Percentiles rank a stretch among this genome's conserved stretches.
These are phyloP conservation scores for Aegilops longissima DNA, from an alignment of 176 grass and related monocot genomes.

Conservation along the genomic window DNA sequence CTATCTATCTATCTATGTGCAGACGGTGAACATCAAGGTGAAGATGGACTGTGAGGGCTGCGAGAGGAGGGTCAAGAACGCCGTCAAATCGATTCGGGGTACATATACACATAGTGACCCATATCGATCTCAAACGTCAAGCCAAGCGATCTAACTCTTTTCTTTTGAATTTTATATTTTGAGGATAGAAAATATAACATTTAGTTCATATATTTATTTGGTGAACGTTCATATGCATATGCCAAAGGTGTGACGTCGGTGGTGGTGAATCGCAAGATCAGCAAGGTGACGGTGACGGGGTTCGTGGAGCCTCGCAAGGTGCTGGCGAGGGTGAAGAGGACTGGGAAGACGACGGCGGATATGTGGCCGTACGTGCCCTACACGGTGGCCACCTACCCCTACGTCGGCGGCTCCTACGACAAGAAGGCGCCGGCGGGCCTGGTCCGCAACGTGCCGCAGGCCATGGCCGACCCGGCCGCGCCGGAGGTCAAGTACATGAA, in stretches of 20 bases:
- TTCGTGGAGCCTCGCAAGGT: slow-evolving; percentile 69
- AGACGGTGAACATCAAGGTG: slow-evolving; percentile 87
- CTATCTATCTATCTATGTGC: neutral
- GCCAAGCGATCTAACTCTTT: too few species aligned
- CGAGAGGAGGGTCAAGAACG: slow-evolving; percentile 65
- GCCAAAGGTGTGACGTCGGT: slow-evolving; percentile 53
- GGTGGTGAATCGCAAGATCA: slow-evolving; percentile 61
- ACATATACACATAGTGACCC: neutral
- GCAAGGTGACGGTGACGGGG: slow-evolving; percentile 65
- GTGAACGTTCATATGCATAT: neutral
- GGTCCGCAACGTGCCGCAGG: slow-evolving; percentile 59
- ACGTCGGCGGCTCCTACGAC: slow-evolving; percentile 75
- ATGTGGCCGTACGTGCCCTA: slow-evolving; percentile 79
- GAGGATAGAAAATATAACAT: too few species aligned
- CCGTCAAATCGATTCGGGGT: slow-evolving; percentile 56
- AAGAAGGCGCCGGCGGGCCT: slow-evolving; percentile 77
- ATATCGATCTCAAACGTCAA: too few species aligned
- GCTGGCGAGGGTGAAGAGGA: slow-evolving; percentile 52
- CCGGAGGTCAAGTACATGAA: slow-evolving; percentile 48
- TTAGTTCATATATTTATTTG: neutral
- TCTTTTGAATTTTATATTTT: too few species aligned
- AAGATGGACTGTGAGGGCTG: slow-evolving; percentile 95
- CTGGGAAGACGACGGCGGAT: slow-evolving; percentile 61
- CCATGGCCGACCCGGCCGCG: slow-evolving; percentile 51
- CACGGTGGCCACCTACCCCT: slow-evolving; percentile 60